Percentiles rank a stretch among this genome's conserved stretches.
phyloP scores from a whole-genome alignment of 495 filamentous ascomycete genomes.

The Tuber borchii region DNA sequence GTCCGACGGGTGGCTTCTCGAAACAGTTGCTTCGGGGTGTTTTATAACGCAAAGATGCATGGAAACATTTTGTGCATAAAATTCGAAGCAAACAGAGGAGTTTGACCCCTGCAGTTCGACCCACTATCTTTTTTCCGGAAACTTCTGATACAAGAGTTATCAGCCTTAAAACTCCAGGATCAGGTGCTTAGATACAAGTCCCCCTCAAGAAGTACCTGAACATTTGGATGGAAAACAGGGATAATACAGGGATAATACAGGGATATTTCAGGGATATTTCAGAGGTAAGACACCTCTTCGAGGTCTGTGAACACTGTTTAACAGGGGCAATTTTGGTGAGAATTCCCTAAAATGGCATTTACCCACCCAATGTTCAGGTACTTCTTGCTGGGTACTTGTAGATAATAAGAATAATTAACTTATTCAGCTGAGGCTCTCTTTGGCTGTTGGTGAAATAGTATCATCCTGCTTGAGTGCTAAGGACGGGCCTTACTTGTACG shows the following conservation, averaged over 20 bases:
- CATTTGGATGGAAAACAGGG: too few species aligned
- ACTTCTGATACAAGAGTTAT: neutral
- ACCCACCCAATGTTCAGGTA: too few species aligned
- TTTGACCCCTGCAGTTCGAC: slow-evolving; percentile 6
- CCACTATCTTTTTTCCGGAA: neutral
- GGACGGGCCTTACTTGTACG: neutral
- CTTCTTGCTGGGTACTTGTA: too few species aligned
- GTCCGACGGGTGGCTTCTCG: slow-evolving; percentile 10
- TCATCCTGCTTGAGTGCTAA: neutral
- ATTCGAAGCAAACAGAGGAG: neutral
- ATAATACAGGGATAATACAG: too few species aligned
- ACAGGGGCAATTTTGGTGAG: too few species aligned
- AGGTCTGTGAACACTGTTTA: too few species aligned
- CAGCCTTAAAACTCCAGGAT: neutral
- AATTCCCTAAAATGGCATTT: too few species aligned
- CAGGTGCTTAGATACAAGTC: too few species aligned
- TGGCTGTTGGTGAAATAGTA: neutral
- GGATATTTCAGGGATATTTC: too few species aligned
- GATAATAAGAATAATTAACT: neutral
- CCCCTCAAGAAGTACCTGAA: too few species aligned
- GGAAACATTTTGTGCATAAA: slow-evolving; percentile 36
- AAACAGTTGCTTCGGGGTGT: slow-evolving; percentile 25
- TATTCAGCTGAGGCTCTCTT: neutral
- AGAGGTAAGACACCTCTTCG: too few species aligned
- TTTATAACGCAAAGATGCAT: slow-evolving; percentile 29